Base-by-base conservation (phyloP, 2,329 filamentous ascomycete genomes). In the Penicillium decumbens region DNA sequence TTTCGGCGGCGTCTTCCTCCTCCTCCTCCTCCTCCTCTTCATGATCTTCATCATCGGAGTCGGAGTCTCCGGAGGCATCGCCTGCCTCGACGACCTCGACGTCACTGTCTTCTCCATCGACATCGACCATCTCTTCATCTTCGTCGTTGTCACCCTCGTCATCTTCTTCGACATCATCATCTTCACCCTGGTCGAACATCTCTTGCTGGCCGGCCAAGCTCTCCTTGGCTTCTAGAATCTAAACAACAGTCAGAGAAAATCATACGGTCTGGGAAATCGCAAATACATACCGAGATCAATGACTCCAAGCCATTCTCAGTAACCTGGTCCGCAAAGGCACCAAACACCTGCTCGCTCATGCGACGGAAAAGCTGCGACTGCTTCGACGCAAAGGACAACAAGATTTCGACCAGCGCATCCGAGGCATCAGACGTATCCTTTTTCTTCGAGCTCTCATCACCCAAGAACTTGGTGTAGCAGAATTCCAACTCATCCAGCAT, bases 341-440 rank as follows among this genome's bases (percentile, higher is more conserved):
- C 81, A 65, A 97, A 97, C 0, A 95, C 90, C 62, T 93, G 87
- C 65, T 92, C 85, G 5, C 89, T 89, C 45, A 95, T 85, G 60
- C 91, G 89, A 27, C 89, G 83, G 75, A 95, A 88, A 44, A 97
- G 76, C 8, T 85, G 82, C 1, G 91, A 95, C 3, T 86, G 88
- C 54, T 89, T 89, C 0, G 90, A 88, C 2, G 95, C 81, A 72
- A 97, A 89, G 45, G 89, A 88, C n/a, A 97, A 76, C 6, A 98
- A 72, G 44, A 97, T 87, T 63, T 97, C 93, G 2, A 96, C 83
- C 7, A 96, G 72, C 24, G 89, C 79, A 62, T 88, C 84, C 0
- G 89, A 87, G 1, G 70, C 71, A 54, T 72, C 69, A 0, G 65
- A 63, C 1, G 74, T 70, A 60, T 81, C 75, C 33, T 72, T 66